A percentile compares a stretch with the other conserved stretches of the same genome.
Evolutionary conservation across 345 rosid species (phyloP).

Genomic region (Excoecaria cochinchinensis): DNA sequence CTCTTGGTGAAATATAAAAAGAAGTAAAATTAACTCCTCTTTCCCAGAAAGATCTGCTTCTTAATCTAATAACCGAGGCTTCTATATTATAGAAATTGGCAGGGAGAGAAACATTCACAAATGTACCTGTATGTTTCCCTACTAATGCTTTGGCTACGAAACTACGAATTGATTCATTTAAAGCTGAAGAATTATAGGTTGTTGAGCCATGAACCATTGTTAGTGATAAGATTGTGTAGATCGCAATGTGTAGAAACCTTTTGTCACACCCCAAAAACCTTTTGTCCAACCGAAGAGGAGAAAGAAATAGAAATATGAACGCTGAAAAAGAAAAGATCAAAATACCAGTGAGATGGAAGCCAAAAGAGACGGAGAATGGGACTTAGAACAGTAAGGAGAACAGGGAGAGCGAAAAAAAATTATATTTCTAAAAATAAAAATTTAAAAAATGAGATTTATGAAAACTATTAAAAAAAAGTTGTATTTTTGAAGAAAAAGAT

Average conservation of each 20-base stretch:
- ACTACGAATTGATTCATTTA: slow-evolving; percentile 43
- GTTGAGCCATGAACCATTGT: slow-evolving; percentile 29
- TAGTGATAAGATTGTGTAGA: slow-evolving; percentile 10
- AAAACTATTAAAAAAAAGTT: no score
- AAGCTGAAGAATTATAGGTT: slow-evolving; percentile 30
- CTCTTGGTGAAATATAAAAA: slow-evolving; percentile 51
- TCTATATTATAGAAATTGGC: slow-evolving; percentile 52
- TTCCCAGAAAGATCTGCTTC: slow-evolving; percentile 61
- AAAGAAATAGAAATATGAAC: no score
- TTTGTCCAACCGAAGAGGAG: no score
- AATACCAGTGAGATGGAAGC: no score
- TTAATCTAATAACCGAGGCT: slow-evolving; percentile 54
- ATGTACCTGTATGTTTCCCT: slow-evolving; percentile 44
- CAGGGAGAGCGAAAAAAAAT: no score
- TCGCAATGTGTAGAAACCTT: slow-evolving; percentile 21
- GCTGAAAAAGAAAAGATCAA: no score
- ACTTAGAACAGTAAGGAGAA: no score
- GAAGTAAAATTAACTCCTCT: slow-evolving; percentile 45
- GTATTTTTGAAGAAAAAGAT: no score
- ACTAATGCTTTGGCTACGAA: slow-evolving; percentile 32
- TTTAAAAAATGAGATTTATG: no score
- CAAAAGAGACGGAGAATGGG: no score
- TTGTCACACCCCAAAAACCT: slow-evolving; percentile 36
- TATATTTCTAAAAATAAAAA: no score
- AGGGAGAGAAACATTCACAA: slow-evolving; percentile 52